phyloP scores from a whole-genome alignment of 768 basidiomycete genomes.

The Xanthoconium stramineum region DNA sequence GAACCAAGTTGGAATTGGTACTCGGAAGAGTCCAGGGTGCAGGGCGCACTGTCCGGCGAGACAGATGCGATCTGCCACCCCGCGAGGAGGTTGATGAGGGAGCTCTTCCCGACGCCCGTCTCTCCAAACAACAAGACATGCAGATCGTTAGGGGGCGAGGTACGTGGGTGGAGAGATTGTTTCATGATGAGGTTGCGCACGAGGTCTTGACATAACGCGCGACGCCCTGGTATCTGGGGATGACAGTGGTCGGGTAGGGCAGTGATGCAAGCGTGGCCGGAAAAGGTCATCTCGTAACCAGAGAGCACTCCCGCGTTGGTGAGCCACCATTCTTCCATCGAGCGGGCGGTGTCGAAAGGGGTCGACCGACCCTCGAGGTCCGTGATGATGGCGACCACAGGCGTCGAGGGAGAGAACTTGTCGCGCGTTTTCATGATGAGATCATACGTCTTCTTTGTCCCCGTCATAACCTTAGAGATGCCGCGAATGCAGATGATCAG shows the following conservation, averaged over 20 bases:
- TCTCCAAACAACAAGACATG: slow-evolving; percentile 42
- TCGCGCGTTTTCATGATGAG: slow-evolving; percentile 15
- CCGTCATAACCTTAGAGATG: slow-evolving; percentile 11
- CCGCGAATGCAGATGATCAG: slow-evolving; percentile 28
- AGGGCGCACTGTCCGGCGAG: slow-evolving; percentile 27
- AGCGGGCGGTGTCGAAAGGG: slow-evolving; percentile 1
- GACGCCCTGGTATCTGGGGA: slow-evolving; percentile 21
- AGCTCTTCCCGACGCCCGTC: slow-evolving; percentile 25
- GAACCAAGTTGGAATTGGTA: slow-evolving; percentile 29
- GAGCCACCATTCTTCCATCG: slow-evolving; percentile 40
- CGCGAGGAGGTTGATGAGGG: slow-evolving; percentile 28
- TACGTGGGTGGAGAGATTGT: slow-evolving; percentile 17
- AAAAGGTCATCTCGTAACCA: slow-evolving; percentile 29
- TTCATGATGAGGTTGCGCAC: slow-evolving; percentile 17
- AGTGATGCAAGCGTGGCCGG: slow-evolving; percentile 39
- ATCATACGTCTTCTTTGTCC: slow-evolving; percentile 19
- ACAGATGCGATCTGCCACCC: slow-evolving; percentile 23
- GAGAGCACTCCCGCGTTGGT: slow-evolving; percentile 28
- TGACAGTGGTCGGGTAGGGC: slow-evolving; percentile 23
- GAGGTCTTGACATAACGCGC: slow-evolving; percentile 16
- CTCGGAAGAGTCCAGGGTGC: slow-evolving; percentile 30
- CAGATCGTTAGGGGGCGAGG: slow-evolving; percentile 17
- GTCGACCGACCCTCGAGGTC: slow-evolving; percentile 28
- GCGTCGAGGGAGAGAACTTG: slow-evolving; percentile 13
- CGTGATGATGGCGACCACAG: slow-evolving; percentile 30